Evolutionary conservation across 2,329 filamentous ascomycete species (phyloP), one percentile per base, ranked within the genome.

Genomic region (Ceratocystiopsis minuta): DNA sequence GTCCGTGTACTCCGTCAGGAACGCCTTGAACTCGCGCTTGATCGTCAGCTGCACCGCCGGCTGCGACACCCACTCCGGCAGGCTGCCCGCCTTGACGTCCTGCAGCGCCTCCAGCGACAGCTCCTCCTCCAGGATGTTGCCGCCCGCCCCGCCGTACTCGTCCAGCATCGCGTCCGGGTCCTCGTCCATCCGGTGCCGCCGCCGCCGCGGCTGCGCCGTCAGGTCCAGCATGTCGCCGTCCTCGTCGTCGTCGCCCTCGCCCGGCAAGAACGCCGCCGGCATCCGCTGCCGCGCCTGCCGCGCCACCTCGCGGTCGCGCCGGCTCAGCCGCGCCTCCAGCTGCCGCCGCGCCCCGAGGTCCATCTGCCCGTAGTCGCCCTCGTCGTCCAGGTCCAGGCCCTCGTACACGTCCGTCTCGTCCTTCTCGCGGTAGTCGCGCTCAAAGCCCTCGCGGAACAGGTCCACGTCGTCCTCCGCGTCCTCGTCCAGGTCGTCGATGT

Each of bases 11-110:
- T 95, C 88, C 12, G 90, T 96, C 53, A 98, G 66, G 65, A 98
- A 98, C 3, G 83, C 80, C 60, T 93, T 94, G 73, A 98, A 98
- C 60, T 98, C 90, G 53, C 88, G 76, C 56, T 86, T 87, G 60
- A 98, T 90, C 1, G 87, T 92, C 51, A 84, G 75, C 60, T 94
- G 84, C 13, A 98, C 90, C 14, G 85, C 75, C 3, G 84, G 83
- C 52, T 87, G 80, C 14, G 84, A 78, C 36, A 98, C 81, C 92
- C 92, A 98, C 50, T 98, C 90, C 0, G 86, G 92, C 55, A 98
- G 66, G 51, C 82, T 94, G 16, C 85, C 74, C 16, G 90, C 86
- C 59, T 98, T 98, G 49, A 96, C 80, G 57, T 98, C 90, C 47
- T 82, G 77, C 36, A 98, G 68, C 13, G 84, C 85, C 60, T 96